Percentiles rank a stretch among this genome's conserved stretches.
These are phyloP conservation scores for Pyrenophora tritici-repentis DNA, from an alignment of 2,329 filamentous ascomycete species.

Conservation along the genomic window DNA sequence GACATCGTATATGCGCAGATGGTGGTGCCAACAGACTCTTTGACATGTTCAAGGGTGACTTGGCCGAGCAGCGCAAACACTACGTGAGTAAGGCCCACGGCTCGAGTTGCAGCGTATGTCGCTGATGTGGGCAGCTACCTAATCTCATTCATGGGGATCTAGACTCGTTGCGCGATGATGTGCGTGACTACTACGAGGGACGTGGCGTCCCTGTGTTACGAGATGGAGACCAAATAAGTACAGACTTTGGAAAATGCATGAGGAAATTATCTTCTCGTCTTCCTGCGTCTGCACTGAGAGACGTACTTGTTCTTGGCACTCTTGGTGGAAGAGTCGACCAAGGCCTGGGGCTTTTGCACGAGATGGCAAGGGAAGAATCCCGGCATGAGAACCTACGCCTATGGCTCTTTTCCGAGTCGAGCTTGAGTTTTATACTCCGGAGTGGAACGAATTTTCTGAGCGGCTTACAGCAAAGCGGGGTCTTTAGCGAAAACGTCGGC, in stretches of 20 bases:
- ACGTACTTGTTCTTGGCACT: conserved; percentile 83
- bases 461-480: conserved; percentile 56
- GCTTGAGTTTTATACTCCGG: conserved; percentile 80
- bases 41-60: conserved; percentile 50
- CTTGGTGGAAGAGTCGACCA: conserved; percentile 92
- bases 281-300: conserved; percentile 38
- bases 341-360: conserved; percentile 84
- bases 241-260: conserved; percentile 86
- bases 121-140: conserved; percentile 41
- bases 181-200: conserved; percentile 68
- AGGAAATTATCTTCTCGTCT: conserved; percentile 59
- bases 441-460: conserved; percentile 69
- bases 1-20: conserved; percentile 79
- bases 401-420: conserved; percentile 81
- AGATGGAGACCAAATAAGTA: conserved; percentile 81
- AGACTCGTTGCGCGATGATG: conserved; percentile 73
- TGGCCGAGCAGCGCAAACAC: conserved; percentile 25
- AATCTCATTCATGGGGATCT: conserved; percentile 85
- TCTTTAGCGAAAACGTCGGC: conserved; percentile 80
- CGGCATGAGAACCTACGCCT: conserved; percentile 56
- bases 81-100: conserved; percentile 36
- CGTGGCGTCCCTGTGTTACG: conserved; percentile 66
- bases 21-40: conserved; percentile 83
- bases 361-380: conserved; percentile 66
- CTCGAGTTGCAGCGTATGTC: neutral